Percentiles rank a stretch among this genome's conserved stretches.
phyloP scores from a whole-genome alignment of 139 green algal genomes.

The Chlorella sp. region DNA sequence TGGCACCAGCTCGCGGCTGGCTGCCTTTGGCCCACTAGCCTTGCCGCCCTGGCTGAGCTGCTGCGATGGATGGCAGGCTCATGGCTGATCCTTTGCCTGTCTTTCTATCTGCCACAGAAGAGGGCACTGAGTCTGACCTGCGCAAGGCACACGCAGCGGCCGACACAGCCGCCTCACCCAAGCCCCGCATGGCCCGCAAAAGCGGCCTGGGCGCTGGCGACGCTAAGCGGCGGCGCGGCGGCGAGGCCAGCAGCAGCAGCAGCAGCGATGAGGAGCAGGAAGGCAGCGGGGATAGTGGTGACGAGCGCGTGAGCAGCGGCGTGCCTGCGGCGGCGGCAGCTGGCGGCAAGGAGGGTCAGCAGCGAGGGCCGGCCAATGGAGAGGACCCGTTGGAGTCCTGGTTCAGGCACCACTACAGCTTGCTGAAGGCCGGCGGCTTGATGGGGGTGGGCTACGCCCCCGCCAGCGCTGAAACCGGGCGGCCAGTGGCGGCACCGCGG shows the following conservation, averaged over 20 bases:
- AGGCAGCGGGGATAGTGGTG: not conserved
- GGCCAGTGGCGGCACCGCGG: not conserved
- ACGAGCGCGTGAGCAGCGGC: slow-evolving; percentile 5
- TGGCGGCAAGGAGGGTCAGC: not conserved
- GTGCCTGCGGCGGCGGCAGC: not conserved
- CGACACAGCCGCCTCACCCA: slow-evolving; percentile 19
- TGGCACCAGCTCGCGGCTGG: too few relatives aligned
- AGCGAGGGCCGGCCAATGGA: not conserved
- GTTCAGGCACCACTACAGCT: slow-evolving; percentile 16
- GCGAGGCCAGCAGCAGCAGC: not conserved
- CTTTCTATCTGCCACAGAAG: not conserved
- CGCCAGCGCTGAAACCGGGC: slow-evolving; percentile 13
- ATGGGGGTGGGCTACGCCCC: not conserved
- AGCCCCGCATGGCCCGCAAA: not conserved
- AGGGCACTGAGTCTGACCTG: slow-evolving; percentile 10
- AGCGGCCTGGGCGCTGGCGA: not conserved
- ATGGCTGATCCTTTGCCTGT: too few relatives aligned
- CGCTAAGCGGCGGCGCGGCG: not conserved
- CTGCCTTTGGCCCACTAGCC: too few relatives aligned
- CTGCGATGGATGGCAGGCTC: too few relatives aligned
- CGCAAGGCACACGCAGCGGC: not conserved
- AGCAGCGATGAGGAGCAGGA: slow-evolving; percentile 6
- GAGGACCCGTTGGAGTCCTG: slow-evolving; percentile 9
- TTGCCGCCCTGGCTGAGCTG: too few relatives aligned
- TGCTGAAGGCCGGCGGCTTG: slow-evolving; percentile 1